Evolutionary conservation across 2,329 filamentous ascomycete genomes (phyloP).

Genomic region (Hypoxylon sp.): DNA sequence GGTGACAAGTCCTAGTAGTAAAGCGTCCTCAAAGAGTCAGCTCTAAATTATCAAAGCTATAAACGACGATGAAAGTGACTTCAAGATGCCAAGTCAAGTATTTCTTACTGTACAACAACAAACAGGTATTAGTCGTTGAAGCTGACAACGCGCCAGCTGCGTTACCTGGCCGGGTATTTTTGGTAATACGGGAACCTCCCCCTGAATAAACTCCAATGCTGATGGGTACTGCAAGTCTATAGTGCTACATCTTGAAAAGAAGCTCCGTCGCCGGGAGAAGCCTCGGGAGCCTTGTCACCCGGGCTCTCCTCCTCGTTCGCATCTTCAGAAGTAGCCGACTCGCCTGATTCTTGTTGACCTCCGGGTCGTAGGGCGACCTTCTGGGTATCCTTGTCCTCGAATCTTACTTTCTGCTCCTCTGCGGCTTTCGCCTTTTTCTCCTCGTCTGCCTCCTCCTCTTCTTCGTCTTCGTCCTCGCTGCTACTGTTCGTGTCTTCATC

Average conservation of each 20-base stretch:
- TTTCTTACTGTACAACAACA: slow-evolving; percentile 27
- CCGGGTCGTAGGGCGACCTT: slow-evolving; percentile 60
- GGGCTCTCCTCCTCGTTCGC: slow-evolving; percentile 45
- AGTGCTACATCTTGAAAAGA: slow-evolving; percentile 73
- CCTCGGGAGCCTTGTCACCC: slow-evolving; percentile 52
- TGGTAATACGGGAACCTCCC: slow-evolving; percentile 4
- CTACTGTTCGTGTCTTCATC: slow-evolving; percentile 26
- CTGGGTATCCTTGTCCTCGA: slow-evolving; percentile 64
- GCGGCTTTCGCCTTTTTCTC: slow-evolving; percentile 31
- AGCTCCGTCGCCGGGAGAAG: slow-evolving; percentile 62
- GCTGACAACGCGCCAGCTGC: slow-evolving; percentile 11
- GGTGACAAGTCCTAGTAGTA: background rate
- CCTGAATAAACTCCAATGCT: slow-evolving; percentile 37
- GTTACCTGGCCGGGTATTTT: slow-evolving; percentile 25
- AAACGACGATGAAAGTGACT: background rate
- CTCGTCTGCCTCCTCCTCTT: slow-evolving; percentile 21
- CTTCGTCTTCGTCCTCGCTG: slow-evolving; percentile 9
- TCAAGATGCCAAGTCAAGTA: background rate
- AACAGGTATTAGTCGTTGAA: slow-evolving; percentile 9
- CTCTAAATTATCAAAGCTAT: slow-evolving; percentile 12
- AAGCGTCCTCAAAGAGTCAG: slow-evolving; percentile 2
- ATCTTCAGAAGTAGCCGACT: slow-evolving; percentile 47
- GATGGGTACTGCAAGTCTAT: slow-evolving; percentile 44
- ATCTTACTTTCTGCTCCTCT: slow-evolving; percentile 65
- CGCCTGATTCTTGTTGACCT: slow-evolving; percentile 25